Evolutionary conservation across 768 basidiomycete genomes (phyloP).

Genomic region (Lactifluus rugatus): DNA sequence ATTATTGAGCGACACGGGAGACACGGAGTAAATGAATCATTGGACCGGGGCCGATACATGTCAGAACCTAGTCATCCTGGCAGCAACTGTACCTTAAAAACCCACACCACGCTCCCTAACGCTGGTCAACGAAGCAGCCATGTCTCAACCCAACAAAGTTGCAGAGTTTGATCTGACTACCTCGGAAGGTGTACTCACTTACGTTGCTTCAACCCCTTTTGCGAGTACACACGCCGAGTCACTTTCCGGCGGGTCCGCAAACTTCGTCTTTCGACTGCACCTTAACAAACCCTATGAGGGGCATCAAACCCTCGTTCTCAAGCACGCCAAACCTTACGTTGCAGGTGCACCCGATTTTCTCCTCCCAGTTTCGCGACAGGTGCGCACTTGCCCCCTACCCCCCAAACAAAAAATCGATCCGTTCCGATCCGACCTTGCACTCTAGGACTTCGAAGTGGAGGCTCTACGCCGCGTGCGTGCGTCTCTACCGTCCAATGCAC

Average conservation of each 20-base stretch:
- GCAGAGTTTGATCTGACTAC: constrained; percentile 25
- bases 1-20: too few relatives aligned
- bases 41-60: not conserved
- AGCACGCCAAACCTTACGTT: constrained; percentile 39
- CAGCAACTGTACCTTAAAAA: not conserved
- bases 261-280: constrained; percentile 49
- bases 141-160: not conserved
- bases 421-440: not conserved
- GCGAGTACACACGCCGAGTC: constrained; percentile 30
- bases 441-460: constrained; percentile 35
- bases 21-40: too few relatives aligned
- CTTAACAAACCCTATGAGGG: constrained; percentile 35
- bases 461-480: constrained; percentile 38
- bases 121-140: not conserved
- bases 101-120: not conserved
- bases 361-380: constrained; percentile 47
- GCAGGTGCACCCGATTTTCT: constrained; percentile 21
- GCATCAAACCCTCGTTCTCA: constrained; percentile 41
- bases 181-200: constrained; percentile 29
- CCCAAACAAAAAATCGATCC: not conserved
- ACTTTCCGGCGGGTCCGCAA: constrained; percentile 44
- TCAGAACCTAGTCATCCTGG: not conserved
- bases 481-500: constrained; percentile 29
- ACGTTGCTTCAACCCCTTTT: constrained; percentile 42
- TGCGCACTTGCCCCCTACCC: too few relatives aligned